phyloP scores from a whole-genome alignment of 345 rosid genomes.

The Corchorus capsularis region DNA sequence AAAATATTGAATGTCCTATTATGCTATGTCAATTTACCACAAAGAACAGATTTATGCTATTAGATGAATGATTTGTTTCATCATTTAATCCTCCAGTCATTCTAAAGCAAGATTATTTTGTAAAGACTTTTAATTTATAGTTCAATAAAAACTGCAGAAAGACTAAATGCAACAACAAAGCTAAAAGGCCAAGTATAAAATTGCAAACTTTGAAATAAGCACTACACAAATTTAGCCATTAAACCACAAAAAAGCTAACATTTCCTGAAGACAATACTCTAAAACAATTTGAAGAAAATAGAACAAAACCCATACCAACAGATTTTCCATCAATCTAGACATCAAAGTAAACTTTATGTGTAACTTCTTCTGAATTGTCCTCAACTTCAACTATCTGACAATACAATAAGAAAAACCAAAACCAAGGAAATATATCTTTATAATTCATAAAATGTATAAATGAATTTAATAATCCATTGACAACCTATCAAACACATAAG shows the following conservation, averaged over 20 bases:
- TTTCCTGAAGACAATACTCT: not conserved
- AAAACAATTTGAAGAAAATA: not conserved
- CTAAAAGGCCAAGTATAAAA: not conserved
- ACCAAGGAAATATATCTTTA: not conserved
- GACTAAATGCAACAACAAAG: not conserved
- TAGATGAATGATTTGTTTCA: not conserved
- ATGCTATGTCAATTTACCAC: not conserved
- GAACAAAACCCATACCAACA: slow-evolving; percentile 47
- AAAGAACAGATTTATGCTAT: not conserved
- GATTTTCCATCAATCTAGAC: slow-evolving; percentile 84
- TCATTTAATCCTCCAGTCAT: too few species aligned
- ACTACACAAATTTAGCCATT: not conserved
- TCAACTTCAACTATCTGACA: slow-evolving; percentile 38
- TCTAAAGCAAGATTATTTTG: not conserved
- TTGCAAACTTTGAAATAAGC: not conserved
- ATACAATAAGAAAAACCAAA: not conserved
- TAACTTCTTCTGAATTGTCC: slow-evolving; percentile 60
- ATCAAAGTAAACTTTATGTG: slow-evolving; percentile 89
- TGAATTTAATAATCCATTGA: slow-evolving; percentile 29
- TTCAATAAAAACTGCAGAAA: not conserved
- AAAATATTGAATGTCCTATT: not conserved
- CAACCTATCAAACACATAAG: slow-evolving; percentile 29
- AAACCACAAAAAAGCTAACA: not conserved
- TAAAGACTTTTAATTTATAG: slow-evolving; percentile 6
- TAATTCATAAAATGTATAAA: not conserved